Percentiles rank a stretch among this genome's conserved stretches.
Conservation (phyloP, 805 yeast species). For the Kodamaea kakaduensis region DNA sequence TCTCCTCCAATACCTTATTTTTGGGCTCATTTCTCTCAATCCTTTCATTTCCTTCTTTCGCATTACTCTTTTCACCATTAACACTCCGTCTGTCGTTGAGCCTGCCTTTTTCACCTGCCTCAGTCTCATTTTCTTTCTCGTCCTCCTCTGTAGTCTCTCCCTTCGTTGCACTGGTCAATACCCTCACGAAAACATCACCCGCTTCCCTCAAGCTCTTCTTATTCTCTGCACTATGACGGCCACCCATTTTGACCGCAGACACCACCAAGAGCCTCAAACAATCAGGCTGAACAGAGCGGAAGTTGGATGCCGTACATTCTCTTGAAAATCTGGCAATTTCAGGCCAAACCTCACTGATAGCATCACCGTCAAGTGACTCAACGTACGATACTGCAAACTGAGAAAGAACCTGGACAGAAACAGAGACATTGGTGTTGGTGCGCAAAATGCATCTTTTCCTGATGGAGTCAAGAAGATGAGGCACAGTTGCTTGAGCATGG, state of each 20-base stretch:
- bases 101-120: too few species aligned
- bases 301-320: conserved; percentile 38
- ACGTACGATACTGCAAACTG: conserved; percentile 59
- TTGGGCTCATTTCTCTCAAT: too few species aligned
- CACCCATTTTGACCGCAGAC: conserved; percentile 54
- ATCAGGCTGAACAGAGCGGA: conserved; percentile 48
- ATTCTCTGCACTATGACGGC: conserved; percentile 47
- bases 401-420: conserved; percentile 44
- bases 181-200: conserved; percentile 31
- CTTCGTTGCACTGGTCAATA: conserved; percentile 19
- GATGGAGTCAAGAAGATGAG: conserved; percentile 58
- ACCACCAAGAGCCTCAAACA: conserved; percentile 50
- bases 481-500: conserved; percentile 68
- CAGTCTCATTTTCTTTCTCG: too few species aligned
- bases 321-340: conserved; percentile 1
- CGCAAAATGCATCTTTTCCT: conserved; percentile 12
- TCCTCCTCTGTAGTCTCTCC: conserved; percentile 12
- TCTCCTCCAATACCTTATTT: too few species aligned
- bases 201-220: conserved; percentile 58
- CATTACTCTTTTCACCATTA: too few species aligned
- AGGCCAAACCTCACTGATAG: conserved; percentile 76
- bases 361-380: conserved; percentile 65
- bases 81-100: too few species aligned
- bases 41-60: too few species aligned
- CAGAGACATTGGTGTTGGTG: conserved; percentile 27